Base-by-base conservation (phyloP, 2,329 filamentous ascomycete species). In the Cytospora chrysosperma region DNA sequence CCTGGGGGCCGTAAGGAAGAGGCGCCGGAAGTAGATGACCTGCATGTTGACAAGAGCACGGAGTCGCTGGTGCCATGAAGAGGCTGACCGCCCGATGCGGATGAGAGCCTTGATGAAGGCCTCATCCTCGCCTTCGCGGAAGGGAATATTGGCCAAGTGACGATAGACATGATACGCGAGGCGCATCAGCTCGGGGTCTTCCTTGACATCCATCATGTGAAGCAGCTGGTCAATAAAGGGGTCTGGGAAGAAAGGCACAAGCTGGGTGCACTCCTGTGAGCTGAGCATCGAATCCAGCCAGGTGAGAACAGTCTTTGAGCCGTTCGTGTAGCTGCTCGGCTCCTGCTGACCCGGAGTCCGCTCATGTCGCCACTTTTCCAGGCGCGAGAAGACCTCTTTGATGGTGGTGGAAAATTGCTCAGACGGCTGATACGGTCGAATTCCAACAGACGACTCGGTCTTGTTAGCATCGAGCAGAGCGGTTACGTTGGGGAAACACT, bases 141-240 rank as follows among this genome's bases (percentile, higher is more conserved):
- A 94, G 0, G 95, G 93, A 62, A 99, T 92, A 74, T 99, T 99
- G 17, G 95, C 93, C 19, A 99, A 81, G 72, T 99, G 94, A 8
- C 94, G 90, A 80, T 98, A 99, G 50, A 99, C 95, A 72, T 97
- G 93, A 73, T 98, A 99, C 0, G 95, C 94, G 10, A 97, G 84
- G 12, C 91, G 89, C 81, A 97, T 96, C 2, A 99, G 84, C 75
- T 99, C 96, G 0, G 92, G 93, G 71, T 99, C 95, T 75, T 99
- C 95, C 75, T 98, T 98, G 74, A 99, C 92, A 72, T 99, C 95
- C 94, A 99, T 99, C 95, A 99, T 99, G 80, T 99, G 93, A 59
- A 99, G 80, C 17, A 99, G 85, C 74, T 97, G 91, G 70, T 95
- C 91, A 75, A 96, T 95, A 72, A 98, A 94, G 0, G 90, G 83